Base-by-base conservation (phyloP, 1,284 basidiomycete genomes). In the Malassezia arunalokei region DNA sequence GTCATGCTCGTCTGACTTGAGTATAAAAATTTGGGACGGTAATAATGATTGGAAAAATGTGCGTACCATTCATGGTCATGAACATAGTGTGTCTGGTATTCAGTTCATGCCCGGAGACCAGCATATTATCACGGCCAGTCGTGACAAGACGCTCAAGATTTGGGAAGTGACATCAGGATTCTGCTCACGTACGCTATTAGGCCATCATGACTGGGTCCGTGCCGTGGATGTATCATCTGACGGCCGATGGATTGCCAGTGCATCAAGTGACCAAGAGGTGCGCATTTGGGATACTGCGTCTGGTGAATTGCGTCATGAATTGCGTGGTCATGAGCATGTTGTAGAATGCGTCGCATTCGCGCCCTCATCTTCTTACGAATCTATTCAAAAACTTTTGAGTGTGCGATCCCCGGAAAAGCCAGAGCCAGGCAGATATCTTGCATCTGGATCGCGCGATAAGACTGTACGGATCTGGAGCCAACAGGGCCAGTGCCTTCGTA, bases 11-110 rank as follows among this genome's bases (percentile, higher is more conserved):
- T 84, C 84, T 32, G 88, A 92, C 75, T 77, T 91, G 35, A 85
- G 86, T 51, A 83, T 92, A 75, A 89, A 90, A 76, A 78, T 92
- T 43, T 92, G 89, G 89, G 86, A 91, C 74, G 81, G 83, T 14
- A 80, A 83, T 61, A 86, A 88, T 70, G 85, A 88, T 59, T 90
- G 87, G 79, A 87, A 85, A 74, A 89, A 88, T 68, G 79, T 79
- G 47, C 86, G 86, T 73, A 90, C 88, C 5, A 77, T 92, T 47
- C 82, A 85, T 54, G 89, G 87, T 1, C 88, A 92, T 68, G 88
- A 92, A 71, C 89, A 92, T 73, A 83, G 85, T 15, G 84, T 92
- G 37, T 89, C 87, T 8, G 81, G 81, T 15, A 87, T 85, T 2
- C 79, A 82, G 11, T 92, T 91, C 68, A 77, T 90, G 66, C 86